phyloP scores from a whole-genome alignment of 192 early-diverging fungal genomes.

The Gamsiella multidivaricata region DNA sequence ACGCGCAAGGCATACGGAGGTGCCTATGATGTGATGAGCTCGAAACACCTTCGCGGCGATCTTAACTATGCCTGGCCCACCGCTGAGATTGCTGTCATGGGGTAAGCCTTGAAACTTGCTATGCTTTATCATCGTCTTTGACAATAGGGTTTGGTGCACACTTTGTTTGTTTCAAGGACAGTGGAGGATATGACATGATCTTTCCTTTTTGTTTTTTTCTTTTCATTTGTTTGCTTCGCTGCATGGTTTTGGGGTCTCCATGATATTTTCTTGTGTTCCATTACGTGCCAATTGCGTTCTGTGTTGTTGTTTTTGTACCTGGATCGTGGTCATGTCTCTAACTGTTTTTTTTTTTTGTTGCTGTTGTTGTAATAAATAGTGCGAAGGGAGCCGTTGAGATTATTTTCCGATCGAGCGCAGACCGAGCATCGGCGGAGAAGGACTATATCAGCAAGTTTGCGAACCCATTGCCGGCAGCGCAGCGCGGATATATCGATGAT shows the following conservation, averaged over 20 bases:
- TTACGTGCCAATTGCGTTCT: too few species aligned
- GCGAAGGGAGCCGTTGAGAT: slow-evolving; percentile 97
- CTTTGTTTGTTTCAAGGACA: too few species aligned
- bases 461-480: slow-evolving; percentile 93
- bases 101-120: too few species aligned
- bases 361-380: slow-evolving; percentile 7
- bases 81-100: slow-evolving; percentile 99
- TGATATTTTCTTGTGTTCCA: too few species aligned
- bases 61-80: slow-evolving; percentile 93
- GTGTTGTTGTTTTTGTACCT: too few species aligned
- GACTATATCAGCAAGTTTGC: slow-evolving; percentile 94
- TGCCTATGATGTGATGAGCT: slow-evolving; percentile 97
- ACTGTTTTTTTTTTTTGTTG: neutral
- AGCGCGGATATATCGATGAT: slow-evolving; percentile 88
- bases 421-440: slow-evolving; percentile 75
- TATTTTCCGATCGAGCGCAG: slow-evolving; percentile 82
- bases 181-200: too few species aligned
- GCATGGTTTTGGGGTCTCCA: too few species aligned
- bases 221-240: too few species aligned
- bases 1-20: slow-evolving; percentile 98
- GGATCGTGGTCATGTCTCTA: too few species aligned
- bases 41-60: slow-evolving; percentile 96
- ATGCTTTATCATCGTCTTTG: too few species aligned
- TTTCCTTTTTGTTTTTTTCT: too few species aligned
- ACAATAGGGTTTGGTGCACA: too few species aligned